Base-by-base conservation (phyloP, 169 alveolate genomes). In the Theileria parva region DNA sequence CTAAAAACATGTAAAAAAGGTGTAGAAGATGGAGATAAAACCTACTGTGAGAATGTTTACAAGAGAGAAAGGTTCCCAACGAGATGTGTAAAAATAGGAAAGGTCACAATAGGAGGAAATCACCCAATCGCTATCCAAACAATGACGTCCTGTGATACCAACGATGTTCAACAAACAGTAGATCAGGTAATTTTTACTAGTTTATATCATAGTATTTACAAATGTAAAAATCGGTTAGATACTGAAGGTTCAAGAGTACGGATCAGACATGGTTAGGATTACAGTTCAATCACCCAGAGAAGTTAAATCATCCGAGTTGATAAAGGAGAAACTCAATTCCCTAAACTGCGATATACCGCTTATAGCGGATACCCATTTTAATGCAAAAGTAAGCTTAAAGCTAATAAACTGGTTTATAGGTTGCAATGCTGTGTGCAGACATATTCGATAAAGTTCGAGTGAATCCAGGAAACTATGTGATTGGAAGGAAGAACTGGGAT, bases 381-480 rank as follows among this genome's bases (percentile, higher is more conserved):
- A 79, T 28, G 95, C 96, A 9, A 88, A 89, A 80, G 92, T 86
- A 75, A 9, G 74, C 32, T 4, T 7, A 8, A 5, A 34, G 3
- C 0, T 9, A 32, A 0, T 1, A 34, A 32, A 3, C 32, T 17
- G 0, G 1, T 2, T 37, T n/a, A 0, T 70, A 86, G 93, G 94
- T 93, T 30, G 95, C 95, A 21, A 59, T 91, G 65, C 66, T 89
- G 81, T 91, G 93, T 30, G 95, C 95, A 2, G 95, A 91, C 8
- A 86, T 77, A n/a, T 93, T 77, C 77, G 96, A 93, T 59, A 93
- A 93, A 74, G 92, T 93, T 15, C 83, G 96, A 12, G 88, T 93
- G 21, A 93, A 93, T 59, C 96, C 96, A 15, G 96, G 96, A 1
- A 93, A 93, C 78, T 93, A 79, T 57, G 94, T 88, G 8, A 95